These are phyloP conservation scores for Canavalia gladiata DNA, from an alignment of 306 rosid genomes.

Conservation along the genomic window DNA sequence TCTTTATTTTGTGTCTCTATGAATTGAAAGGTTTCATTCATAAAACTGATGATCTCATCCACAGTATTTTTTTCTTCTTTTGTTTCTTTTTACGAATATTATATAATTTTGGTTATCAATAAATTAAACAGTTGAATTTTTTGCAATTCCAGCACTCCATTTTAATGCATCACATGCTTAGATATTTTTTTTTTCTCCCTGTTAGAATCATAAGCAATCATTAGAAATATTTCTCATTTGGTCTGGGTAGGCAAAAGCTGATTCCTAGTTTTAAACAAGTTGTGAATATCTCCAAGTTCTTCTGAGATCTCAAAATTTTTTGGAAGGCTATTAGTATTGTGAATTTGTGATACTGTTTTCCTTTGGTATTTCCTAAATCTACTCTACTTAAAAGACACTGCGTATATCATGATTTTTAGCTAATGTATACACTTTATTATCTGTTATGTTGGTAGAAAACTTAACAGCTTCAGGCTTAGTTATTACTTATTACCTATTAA, in stretches of 20 bases:
- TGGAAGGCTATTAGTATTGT: not conserved
- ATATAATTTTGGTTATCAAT: not conserved
- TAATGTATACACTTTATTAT: constrained; percentile 5
- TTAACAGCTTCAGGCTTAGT: constrained; percentile 12
- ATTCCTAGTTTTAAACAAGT: not conserved
- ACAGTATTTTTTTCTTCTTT: no score
- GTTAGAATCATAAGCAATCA: not conserved
- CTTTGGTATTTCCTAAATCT: constrained; percentile 14
- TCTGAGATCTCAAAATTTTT: not conserved
- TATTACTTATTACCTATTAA: not conserved
- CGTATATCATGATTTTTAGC: constrained; percentile 1
- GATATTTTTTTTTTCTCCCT: no score
- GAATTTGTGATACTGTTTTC: not conserved
- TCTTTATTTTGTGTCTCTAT: no score
- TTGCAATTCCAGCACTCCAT: not conserved
- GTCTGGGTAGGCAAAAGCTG: not conserved
- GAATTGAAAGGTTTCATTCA: no score
- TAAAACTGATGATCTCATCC: no score
- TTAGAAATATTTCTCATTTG: not conserved
- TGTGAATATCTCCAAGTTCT: not conserved
- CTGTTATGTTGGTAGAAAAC: constrained; percentile 3
- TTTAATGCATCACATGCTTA: constrained; percentile 10
- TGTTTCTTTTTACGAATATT: no score
- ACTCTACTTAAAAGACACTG: not conserved
- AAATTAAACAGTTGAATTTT: constrained; percentile 19